Evolutionary conservation across 148 eudicot genomes (phyloP).

Genomic region (Vaccinium corymbosum): DNA sequence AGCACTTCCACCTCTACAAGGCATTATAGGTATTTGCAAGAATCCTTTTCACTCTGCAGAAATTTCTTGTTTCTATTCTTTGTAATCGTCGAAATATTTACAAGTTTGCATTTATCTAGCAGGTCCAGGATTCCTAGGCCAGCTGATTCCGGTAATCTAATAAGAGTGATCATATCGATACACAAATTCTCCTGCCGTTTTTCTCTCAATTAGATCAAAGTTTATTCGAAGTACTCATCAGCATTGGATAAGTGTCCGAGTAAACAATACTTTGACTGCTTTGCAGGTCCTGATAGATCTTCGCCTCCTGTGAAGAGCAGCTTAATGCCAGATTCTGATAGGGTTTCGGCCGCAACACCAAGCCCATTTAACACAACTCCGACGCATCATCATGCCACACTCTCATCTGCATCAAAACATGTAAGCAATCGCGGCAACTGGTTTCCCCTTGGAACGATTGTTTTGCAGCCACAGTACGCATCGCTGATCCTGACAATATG

Average conservation of each 20-base stretch:
- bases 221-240: not conserved
- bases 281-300: slow-evolving; percentile 17
- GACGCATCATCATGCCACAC: not conserved
- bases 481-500: not conserved
- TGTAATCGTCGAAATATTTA: not conserved
- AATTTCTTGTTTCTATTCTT: not conserved
- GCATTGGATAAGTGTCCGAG: not conserved
- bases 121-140: slow-evolving; percentile 13
- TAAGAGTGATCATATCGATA: not conserved
- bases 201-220: not conserved
- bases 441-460: not conserved
- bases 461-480: not conserved
- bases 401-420: slow-evolving; percentile 13
- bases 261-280: not conserved
- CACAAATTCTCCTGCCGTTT: not conserved
- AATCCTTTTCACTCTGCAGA: not conserved
- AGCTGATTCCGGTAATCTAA: slow-evolving; percentile 1
- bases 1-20: slow-evolving; percentile 30
- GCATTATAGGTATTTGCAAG: slow-evolving; percentile 21
- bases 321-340: slow-evolving; percentile 11
- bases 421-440: not conserved
- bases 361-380: not conserved
- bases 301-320: slow-evolving; percentile 6
- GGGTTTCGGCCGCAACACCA: slow-evolving; percentile 8
- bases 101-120: not conserved